phyloP scores from a whole-genome alignment of 2,329 filamentous ascomycete species.

The Emmonsia crescens region DNA sequence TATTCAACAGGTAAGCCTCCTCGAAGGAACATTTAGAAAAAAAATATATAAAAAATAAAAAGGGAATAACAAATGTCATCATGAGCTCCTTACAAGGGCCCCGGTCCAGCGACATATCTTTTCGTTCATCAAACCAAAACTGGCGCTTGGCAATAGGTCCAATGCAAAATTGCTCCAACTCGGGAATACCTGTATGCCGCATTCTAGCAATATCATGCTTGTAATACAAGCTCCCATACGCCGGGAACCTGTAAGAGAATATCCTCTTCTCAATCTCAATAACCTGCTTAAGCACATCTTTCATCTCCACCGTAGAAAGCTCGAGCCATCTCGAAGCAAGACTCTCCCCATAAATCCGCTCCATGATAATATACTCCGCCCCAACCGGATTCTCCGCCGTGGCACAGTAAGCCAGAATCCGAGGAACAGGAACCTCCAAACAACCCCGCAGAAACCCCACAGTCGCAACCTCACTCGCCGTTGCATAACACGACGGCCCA shows the following conservation, averaged over 20 bases:
- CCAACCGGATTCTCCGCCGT: slow-evolving; percentile 28
- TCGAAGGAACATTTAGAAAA: background rate
- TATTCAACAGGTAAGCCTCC: too few species aligned
- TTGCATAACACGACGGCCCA: slow-evolving; percentile 18
- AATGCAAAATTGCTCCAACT: slow-evolving; percentile 19
- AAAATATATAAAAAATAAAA: slow-evolving; percentile 2
- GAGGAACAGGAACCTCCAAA: slow-evolving; percentile 27
- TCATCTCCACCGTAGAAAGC: slow-evolving; percentile 18
- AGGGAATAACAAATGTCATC: too few species aligned
- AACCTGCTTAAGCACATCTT: slow-evolving; percentile 19
- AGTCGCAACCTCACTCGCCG: slow-evolving; percentile 32
- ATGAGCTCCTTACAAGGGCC: too few species aligned
- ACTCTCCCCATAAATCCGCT: slow-evolving; percentile 26
- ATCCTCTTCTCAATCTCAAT: slow-evolving; percentile 18
- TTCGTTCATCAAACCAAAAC: slow-evolving; percentile 22
- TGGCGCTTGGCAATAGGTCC: slow-evolving; percentile 20
- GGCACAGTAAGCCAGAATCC: slow-evolving; percentile 27
- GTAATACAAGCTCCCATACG: slow-evolving; percentile 21
- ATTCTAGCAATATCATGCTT: slow-evolving; percentile 14
- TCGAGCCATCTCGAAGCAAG: slow-evolving; percentile 19
- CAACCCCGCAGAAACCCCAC: slow-evolving; percentile 21
- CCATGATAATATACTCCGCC: slow-evolving; percentile 36
- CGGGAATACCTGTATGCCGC: slow-evolving; percentile 6
- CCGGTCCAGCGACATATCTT: slow-evolving; percentile 16
- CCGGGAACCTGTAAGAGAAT: slow-evolving; percentile 20